These are phyloP conservation scores for Trichoderma aggressivum DNA, from an alignment of 2,329 filamentous ascomycete species.

Conservation along the genomic window DNA sequence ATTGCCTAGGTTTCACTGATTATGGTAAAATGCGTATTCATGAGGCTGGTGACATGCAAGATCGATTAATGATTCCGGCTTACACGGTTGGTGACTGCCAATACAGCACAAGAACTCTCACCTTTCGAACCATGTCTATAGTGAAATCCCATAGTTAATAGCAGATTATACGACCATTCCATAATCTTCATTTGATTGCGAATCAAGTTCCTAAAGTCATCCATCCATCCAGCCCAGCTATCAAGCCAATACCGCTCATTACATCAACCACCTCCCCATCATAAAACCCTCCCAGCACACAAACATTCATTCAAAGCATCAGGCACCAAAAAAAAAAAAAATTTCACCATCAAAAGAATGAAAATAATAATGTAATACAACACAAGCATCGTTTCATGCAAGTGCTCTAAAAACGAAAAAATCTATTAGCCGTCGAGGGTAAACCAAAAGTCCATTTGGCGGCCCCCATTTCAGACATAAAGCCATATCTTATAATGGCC, in stretches of 20 bases:
- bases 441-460: neutral
- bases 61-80: too few relatives aligned
- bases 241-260: neutral
- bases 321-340: neutral
- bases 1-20: neutral
- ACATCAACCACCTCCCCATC: neutral
- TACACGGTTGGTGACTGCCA: too few relatives aligned
- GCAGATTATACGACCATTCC: neutral
- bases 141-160: neutral
- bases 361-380: neutral
- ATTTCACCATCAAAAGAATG: neutral
- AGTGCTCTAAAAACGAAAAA: constrained; percentile 1
- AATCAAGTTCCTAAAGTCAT: neutral
- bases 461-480: neutral
- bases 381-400: neutral
- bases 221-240: neutral
- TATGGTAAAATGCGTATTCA: too few relatives aligned
- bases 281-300: neutral
- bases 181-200: neutral
- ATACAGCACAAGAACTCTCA: too few relatives aligned
- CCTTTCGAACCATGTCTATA: neutral
- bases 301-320: neutral
- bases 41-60: too few relatives aligned
- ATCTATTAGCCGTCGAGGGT: neutral
- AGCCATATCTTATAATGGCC: neutral